A percentile compares a stretch with the other conserved stretches of the same genome.
Conservation (phyloP, 768 basidiomycete genomes). For the Cubamyces lactineus region DNA sequence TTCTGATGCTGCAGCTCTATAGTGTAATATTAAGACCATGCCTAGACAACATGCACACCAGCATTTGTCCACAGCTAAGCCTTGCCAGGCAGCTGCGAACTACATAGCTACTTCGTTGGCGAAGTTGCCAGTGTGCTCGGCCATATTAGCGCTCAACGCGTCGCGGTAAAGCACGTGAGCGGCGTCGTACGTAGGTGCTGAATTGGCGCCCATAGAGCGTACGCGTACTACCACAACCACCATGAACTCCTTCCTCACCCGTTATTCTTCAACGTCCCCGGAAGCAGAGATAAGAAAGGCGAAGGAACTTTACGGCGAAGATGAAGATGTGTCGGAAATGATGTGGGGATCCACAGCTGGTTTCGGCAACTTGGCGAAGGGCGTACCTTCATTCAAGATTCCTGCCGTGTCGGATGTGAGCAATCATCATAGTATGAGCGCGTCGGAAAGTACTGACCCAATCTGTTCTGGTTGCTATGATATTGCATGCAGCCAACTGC, state of each 20-base stretch:
- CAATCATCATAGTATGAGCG: slow-evolving; percentile 13
- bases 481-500: slow-evolving; percentile 67
- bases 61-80: too few relatives aligned
- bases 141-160: slow-evolving; percentile 11
- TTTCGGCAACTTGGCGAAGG: slow-evolving; percentile 73
- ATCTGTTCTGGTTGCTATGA: too few relatives aligned
- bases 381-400: slow-evolving; percentile 71
- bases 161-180: slow-evolving; percentile 23
- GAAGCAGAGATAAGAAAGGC: slow-evolving; percentile 53
- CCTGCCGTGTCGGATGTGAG: slow-evolving; percentile 80
- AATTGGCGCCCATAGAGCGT: slow-evolving; percentile 15
- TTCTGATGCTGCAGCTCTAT: too few relatives aligned
- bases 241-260: slow-evolving; percentile 75
- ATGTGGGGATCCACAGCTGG: slow-evolving; percentile 86
- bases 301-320: slow-evolving; percentile 53
- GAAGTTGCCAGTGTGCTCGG: too few relatives aligned
- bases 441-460: neutral
- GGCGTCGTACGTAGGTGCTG: slow-evolving; percentile 6
- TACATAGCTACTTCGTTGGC: too few relatives aligned
- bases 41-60: too few relatives aligned
- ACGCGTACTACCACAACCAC: slow-evolving; percentile 34
- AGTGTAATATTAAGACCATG: too few relatives aligned
- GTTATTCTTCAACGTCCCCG: slow-evolving; percentile 62
- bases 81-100: too few relatives aligned
- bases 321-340: slow-evolving; percentile 66